These are phyloP conservation scores for Dujonia santamariae DNA, from an alignment of 1,139 yeast genomes.

Conservation along the genomic window DNA sequence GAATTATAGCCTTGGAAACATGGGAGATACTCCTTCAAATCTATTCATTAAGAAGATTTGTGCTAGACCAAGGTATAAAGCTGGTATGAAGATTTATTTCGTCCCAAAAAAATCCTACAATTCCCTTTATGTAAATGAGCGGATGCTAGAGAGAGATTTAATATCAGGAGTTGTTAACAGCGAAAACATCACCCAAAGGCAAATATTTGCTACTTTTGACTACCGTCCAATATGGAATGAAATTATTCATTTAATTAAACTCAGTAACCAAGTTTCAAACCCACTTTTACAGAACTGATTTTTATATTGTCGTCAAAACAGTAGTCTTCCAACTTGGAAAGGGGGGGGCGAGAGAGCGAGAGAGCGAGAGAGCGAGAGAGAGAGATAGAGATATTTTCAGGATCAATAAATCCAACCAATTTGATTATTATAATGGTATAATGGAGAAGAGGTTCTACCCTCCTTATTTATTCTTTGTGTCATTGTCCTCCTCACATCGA, in stretches of 20 bases:
- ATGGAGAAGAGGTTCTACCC: neutral
- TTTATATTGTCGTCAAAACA: no score
- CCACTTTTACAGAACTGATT: no score
- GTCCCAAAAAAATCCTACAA: conserved; percentile 29
- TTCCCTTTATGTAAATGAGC: conserved; percentile 47
- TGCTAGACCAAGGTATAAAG: conserved; percentile 52
- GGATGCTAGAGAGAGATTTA: conserved; percentile 52
- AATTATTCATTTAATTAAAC: conserved; percentile 3
- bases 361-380: no score
- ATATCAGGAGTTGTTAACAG: conserved; percentile 46
- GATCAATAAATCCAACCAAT: neutral
- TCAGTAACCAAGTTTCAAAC: no score
- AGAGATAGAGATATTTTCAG: neutral
- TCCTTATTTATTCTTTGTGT: no score
- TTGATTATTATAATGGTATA: neutral
- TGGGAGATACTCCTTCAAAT: conserved; percentile 41
- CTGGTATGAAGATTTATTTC: conserved; percentile 47
- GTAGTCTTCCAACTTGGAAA: no score
- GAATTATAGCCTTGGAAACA: conserved; percentile 36
- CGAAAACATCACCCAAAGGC: conserved; percentile 17
- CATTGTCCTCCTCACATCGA: no score
- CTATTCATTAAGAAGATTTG: conserved; percentile 44
- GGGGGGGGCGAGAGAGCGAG: no score
- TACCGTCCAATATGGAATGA: conserved; percentile 11
- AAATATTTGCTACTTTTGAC: conserved; percentile 26